Base-by-base conservation (phyloP, 2,329 filamentous ascomycete species). In the Mycosphaerelloides madeirae region DNA sequence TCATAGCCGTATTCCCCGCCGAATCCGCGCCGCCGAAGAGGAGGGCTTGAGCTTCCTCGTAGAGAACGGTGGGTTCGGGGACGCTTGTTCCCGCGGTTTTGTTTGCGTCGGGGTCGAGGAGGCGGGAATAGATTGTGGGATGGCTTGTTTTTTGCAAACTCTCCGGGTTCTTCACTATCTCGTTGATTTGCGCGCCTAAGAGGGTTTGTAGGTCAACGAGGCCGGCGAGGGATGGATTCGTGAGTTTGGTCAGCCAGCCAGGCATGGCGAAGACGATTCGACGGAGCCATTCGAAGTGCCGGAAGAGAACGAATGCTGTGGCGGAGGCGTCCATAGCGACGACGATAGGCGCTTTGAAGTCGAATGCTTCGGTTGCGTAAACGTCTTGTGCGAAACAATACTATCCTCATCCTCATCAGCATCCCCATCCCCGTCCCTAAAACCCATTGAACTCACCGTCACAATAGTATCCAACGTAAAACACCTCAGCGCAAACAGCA, bases 11-110 rank as follows among this genome's bases (percentile, higher is more conserved):
- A 31, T 67, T 68, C 1, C 64, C 71, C 5, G 66, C 64, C 0
- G 72, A 74, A 44, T 75, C 70, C 11, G 63, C 63, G 12, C 72
- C 73, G 6, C 65, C 72, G 49, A 74, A 73, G 50, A 75, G 61
- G 38, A 76, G 59, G 0, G 68, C 66, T 52, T 69, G 65, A 1
- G 65, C 66, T 58, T 75, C 73, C 14, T 74, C 68, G 34, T 66
- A 69, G 3, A 75, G 52, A 34, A 61, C 65, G 2, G 50, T 58
- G 5, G 58, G 40, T 3, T 54, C 58, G 4, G 67, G 65, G 1
- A 66, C 55, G 22, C 22, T n/a, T n/a, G n/a, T n/a, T 0, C 48
- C 60, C 19, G 62, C 59, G 41, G 56, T 57, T n/a, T 59, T 57
- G 46, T 65, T 61, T 1, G 57, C 54, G 22, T 62, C 56, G 1